phyloP scores from a whole-genome alignment of 1,284 basidiomycete genomes.

The Testicularia cyperi region DNA sequence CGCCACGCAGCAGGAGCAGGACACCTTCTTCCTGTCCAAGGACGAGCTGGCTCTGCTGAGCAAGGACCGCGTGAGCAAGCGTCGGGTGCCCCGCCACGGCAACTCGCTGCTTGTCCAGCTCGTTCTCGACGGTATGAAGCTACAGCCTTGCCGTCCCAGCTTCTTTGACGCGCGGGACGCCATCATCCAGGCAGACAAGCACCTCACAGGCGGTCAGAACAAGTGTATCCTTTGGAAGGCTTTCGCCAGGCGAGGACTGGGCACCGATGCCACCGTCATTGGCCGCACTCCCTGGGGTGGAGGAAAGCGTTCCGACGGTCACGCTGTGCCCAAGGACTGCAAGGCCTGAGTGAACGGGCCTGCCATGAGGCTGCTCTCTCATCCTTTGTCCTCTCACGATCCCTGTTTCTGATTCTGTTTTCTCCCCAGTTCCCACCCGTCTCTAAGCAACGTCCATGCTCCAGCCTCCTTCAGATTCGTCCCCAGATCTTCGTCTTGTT shows the following conservation, averaged over 20 bases:
- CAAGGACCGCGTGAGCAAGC: conserved; percentile 64
- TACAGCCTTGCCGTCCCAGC: conserved; percentile 82
- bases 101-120: conserved; percentile 86
- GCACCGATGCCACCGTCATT: conserved; percentile 35
- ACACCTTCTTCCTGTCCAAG: conserved; percentile 43
- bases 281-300: conserved; percentile 92
- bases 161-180: conserved; percentile 92
- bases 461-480: too few relatives aligned
- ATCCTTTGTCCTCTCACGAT: too few relatives aligned
- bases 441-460: too few relatives aligned
- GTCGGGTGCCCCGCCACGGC: conserved; percentile 82
- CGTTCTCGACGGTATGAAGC: conserved; percentile 87
- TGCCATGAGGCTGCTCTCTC: too few relatives aligned
- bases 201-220: conserved; percentile 89
- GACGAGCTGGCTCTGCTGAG: conserved; percentile 48
- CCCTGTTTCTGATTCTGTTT: too few relatives aligned
- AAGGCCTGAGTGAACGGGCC: too few relatives aligned
- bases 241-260: conserved; percentile 77
- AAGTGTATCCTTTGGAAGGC: conserved; percentile 83
- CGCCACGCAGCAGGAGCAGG: conserved; percentile 29
- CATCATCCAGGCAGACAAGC: conserved; percentile 87
- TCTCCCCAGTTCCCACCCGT: too few relatives aligned
- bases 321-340: conserved; percentile 62
- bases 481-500: too few relatives aligned
- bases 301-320: conserved; percentile 67